Base-by-base conservation (phyloP, 2,329 filamentous ascomycete genomes). In the Alternaria alternata region DNA sequence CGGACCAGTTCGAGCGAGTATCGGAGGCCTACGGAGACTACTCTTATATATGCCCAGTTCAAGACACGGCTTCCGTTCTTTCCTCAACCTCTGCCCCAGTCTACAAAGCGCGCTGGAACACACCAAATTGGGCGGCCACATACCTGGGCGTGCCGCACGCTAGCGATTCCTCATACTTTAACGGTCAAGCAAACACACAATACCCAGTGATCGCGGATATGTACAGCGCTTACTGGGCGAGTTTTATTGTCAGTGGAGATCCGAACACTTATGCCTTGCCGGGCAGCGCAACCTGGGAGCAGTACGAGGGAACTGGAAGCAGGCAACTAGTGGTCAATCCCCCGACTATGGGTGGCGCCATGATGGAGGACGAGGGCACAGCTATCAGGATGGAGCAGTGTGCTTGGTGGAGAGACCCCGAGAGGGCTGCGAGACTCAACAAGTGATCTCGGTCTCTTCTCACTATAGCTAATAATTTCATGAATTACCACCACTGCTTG, bases 1-100 rank as follows among this genome's bases (percentile, higher is more conserved):
- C 79, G 20, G 59, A 65, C 2, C 82, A 84, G 61, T 84, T 80
- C 55, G 70, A 82, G 38, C 79, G 83, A 4, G 51, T 84, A 4
- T 74, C 79, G 0, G 81, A 81, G 1, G 80, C 83, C 0, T 77
- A 76, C 20, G 75, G 72, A 28, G 74, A 78, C 56, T 78, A 75
- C 56, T 65, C 67, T 1, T 78, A 77, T 61, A 78, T 76, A 46
- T 77, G 75, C 57, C 75, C 75, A 0, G 75, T 77, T 0, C 74
- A 76, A 56, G 74, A 77, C 56, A 75, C 73, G 2, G 74, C 75
- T 1, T 61, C 63, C 7, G 63, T 64, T 0, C 58, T 76, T 5
- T 62, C 74, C 7, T 41, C 56, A 2, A 67, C 71, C 18, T 65
- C 62, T 18, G 68, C 65, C 0, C 68, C 70, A 0, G 74, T 77